Conservation (phyloP, 176 grass and related monocot species). For the bread wheat (Triticum aestivum) region DNA sequence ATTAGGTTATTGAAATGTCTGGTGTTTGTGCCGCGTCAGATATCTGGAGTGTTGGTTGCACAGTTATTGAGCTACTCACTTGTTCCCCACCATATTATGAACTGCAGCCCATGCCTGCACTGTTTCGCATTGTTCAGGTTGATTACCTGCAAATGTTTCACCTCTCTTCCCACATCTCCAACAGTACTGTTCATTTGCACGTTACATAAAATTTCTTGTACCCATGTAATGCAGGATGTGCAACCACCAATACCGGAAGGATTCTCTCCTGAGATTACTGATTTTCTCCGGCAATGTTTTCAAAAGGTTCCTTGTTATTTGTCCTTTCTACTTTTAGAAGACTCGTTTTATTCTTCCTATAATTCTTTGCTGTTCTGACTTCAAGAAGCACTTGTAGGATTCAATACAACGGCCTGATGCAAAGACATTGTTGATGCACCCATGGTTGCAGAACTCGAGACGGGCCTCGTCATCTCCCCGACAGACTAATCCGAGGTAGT, state of each 20-base stretch:
- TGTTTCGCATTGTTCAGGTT: conserved; percentile 99
- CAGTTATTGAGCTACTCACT: conserved; percentile 95
- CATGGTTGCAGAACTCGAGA: conserved; percentile 92
- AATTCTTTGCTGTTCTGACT: conserved; percentile 36
- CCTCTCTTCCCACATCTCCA: neutral
- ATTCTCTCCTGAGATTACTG: conserved; percentile 88
- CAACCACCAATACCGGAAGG: conserved; percentile 95
- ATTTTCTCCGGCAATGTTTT: conserved; percentile 98
- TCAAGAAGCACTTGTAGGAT: conserved; percentile 58
- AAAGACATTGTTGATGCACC: conserved; percentile 90
- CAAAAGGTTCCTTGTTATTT: conserved; percentile 60
- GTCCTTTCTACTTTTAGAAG: conserved; percentile 8
- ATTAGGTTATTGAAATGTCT: conserved; percentile 98
- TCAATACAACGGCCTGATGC: conserved; percentile 97
- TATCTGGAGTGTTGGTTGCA: conserved; percentile 99
- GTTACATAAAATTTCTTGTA: neutral
- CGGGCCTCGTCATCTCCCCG: conserved; percentile 5
- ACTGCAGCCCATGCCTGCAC: conserved; percentile 98
- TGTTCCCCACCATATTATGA: conserved; percentile 98
- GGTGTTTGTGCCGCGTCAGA: conserved; percentile 97
- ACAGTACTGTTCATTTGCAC: conserved; percentile 10
- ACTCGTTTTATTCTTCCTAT: conserved; percentile 5
- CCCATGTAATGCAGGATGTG: conserved; percentile 69
- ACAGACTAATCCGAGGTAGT: conserved; percentile 42
- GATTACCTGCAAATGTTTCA: conserved; percentile 21